Evolutionary conservation across 345 rosid species (phyloP), one percentile per base, ranked within the genome.

Genomic region (Gossypium australe): DNA sequence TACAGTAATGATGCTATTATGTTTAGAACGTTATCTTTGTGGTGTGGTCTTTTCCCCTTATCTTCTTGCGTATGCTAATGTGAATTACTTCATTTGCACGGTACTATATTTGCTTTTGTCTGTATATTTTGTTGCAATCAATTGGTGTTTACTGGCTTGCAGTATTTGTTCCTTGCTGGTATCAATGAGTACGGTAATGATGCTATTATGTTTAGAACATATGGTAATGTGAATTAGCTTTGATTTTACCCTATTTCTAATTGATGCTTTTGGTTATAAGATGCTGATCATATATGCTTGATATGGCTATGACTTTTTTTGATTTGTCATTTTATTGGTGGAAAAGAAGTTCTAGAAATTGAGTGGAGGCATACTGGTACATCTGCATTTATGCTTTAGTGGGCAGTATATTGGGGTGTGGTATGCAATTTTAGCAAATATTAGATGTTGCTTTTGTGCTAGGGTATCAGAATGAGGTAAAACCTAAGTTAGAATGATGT

Each of bases 51-150:
- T 71, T 7, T 18, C 20, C 43, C 49, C 49, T 9, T 16, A 20
- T 4, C 53, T 45, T 25, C 24, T 72, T 44, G 55, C 43, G 25
- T 11, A 17, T 55, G 45, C 10, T 25, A 34, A 56, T 38, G 61
- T 57, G 38, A 43, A 44, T 18, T 44, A 18, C 52, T 44, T 3
- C 24, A 44, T 45, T 18, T 43, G 27, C 51, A 18, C 9, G 10
- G 49, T 1, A 10, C 13, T 11, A 66, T 17, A 34, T 34, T 78
- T 77, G 83, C 85, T 74, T 75, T 84, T 25, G 75, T 86, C 87
- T 85, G 87, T 85, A 88, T 82, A 86, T 80, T 80, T 84, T 82
- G 81, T 75, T 84, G 74, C 82, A 81, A 72, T 76, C 64, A 78
- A 78, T 84, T 87, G 82, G 62, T 79, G 75, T 77, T 72, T 79